Evolutionary conservation across 2,329 filamentous ascomycete genomes (phyloP).

Genomic region (Sodiomyces alkalinus): DNA sequence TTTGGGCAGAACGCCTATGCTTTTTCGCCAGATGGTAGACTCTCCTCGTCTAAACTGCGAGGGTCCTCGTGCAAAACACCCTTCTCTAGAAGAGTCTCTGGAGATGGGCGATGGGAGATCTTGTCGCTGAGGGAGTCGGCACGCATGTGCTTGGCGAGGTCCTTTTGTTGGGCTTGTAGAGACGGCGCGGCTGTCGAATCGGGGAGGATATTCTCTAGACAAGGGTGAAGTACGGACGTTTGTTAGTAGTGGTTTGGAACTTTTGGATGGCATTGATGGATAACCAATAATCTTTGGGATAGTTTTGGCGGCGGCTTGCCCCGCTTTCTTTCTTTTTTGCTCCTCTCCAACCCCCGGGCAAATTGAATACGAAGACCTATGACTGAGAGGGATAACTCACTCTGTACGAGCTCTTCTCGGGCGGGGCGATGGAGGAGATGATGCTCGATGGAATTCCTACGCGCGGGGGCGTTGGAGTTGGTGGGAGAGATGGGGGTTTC

Average conservation of each 20-base stretch:
- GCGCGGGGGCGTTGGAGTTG: slow-evolving; percentile 24
- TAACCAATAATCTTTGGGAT: too few species aligned
- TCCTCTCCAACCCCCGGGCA: too few species aligned
- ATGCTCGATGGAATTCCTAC: slow-evolving; percentile 58
- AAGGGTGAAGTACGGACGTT: too few species aligned
- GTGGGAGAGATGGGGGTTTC: slow-evolving; percentile 42
- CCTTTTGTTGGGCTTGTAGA: slow-evolving; percentile 64
- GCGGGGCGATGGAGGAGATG: slow-evolving; percentile 60
- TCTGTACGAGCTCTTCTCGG: slow-evolving; percentile 63
- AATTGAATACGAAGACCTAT: too few species aligned
- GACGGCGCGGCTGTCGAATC: slow-evolving; percentile 63
- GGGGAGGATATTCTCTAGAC: slow-evolving; percentile 73
- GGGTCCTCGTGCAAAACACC: slow-evolving; percentile 64
- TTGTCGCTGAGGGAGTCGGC: slow-evolving; percentile 79
- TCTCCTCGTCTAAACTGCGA: slow-evolving; percentile 36
- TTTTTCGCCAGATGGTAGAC: too few species aligned
- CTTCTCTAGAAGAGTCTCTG: slow-evolving; percentile 61
- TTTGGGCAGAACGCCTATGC: too few species aligned
- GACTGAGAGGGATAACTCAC: too few species aligned
- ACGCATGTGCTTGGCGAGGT: slow-evolving; percentile 79
- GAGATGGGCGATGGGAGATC: slow-evolving; percentile 60
- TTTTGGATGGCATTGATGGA: too few species aligned
- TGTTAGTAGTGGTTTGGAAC: too few species aligned
- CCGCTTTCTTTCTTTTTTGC: too few species aligned
- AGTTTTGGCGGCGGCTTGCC: too few species aligned